Evolutionary conservation across 116 monocot species (phyloP).

Genomic region (Papilionanthe hybrid): DNA sequence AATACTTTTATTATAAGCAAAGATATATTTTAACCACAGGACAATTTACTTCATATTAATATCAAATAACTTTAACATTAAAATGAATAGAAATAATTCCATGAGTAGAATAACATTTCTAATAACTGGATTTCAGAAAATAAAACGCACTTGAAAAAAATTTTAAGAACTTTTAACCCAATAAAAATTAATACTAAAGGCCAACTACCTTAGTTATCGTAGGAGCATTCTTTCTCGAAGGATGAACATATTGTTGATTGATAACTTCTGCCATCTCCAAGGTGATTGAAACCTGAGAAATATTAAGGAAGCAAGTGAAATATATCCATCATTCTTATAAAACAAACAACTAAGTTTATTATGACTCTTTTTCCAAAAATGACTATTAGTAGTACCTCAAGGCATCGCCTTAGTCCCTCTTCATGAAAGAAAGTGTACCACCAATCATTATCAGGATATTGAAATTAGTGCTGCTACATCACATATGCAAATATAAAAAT

Average conservation of each 20-base stretch:
- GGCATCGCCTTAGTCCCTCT: constrained; percentile 72
- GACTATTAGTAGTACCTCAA: constrained; percentile 60
- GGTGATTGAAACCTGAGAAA: constrained; percentile 72
- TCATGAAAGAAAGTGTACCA: constrained; percentile 88
- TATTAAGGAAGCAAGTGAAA: not conserved
- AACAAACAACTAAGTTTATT: not conserved
- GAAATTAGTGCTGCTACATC: not conserved
- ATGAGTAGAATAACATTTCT: not conserved
- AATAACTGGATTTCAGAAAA: not conserved
- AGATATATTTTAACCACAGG: not conserved
- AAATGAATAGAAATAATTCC: not conserved
- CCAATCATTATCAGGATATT: constrained; percentile 59
- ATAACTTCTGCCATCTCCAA: constrained; percentile 88
- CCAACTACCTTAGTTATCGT: constrained; percentile 74
- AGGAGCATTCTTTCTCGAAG: constrained; percentile 70
- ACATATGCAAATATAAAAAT: not conserved
- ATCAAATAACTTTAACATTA: not conserved
- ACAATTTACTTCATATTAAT: not conserved
- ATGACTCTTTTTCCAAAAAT: not conserved
- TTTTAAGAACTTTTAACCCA: not conserved
- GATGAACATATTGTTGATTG: constrained; percentile 62
- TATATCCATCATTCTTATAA: not conserved
- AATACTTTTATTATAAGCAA: not conserved
- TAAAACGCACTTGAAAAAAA: not conserved
- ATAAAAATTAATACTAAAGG: not conserved